Conservation (phyloP, 352 stramenopile species). For the Plasmopara halstedii region DNA sequence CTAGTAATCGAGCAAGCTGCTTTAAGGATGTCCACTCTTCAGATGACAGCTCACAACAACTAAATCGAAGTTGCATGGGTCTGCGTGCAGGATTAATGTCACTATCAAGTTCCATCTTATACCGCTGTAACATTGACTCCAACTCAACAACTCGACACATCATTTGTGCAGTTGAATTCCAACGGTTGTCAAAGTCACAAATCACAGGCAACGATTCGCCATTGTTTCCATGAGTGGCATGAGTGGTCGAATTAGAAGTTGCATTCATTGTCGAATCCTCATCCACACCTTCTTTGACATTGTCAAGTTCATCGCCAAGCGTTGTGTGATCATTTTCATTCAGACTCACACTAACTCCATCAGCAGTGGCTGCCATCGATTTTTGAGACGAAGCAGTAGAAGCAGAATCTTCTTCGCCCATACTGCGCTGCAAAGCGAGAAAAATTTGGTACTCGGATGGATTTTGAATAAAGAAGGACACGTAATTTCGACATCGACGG, state of each 20-base stretch:
- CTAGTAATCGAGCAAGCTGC: constrained; percentile 51
- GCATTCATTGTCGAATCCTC: constrained; percentile 5
- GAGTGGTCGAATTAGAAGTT: constrained; percentile 4
- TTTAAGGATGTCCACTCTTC: constrained; percentile 68
- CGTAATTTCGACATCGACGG: constrained; percentile 62
- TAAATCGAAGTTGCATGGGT: constrained; percentile 71
- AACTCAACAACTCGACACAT: constrained; percentile 73
- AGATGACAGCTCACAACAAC: constrained; percentile 60
- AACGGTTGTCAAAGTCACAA: constrained; percentile 67
- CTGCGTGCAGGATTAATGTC: constrained; percentile 60
- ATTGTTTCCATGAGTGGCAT: not conserved
- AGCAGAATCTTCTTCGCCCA: constrained; percentile 33
- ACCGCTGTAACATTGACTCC: constrained; percentile 60
- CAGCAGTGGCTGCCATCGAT: constrained; percentile 17
- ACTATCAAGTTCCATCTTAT: constrained; percentile 69
- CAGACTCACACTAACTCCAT: constrained; percentile 24
- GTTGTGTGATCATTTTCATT: constrained; percentile 11
- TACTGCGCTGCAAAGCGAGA: constrained; percentile 54
- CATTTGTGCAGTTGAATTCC: constrained; percentile 76
- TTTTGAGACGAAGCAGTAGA: constrained; percentile 14
- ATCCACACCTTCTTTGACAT: constrained; percentile 8
- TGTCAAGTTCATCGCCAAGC: constrained; percentile 13
- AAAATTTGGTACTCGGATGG: constrained; percentile 81
- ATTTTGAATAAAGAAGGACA: constrained; percentile 81
- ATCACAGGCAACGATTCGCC: constrained; percentile 50